These are phyloP conservation scores for Amborella trichopoda DNA, from an alignment of 164 flowering plant genomes.

Conservation along the genomic window DNA sequence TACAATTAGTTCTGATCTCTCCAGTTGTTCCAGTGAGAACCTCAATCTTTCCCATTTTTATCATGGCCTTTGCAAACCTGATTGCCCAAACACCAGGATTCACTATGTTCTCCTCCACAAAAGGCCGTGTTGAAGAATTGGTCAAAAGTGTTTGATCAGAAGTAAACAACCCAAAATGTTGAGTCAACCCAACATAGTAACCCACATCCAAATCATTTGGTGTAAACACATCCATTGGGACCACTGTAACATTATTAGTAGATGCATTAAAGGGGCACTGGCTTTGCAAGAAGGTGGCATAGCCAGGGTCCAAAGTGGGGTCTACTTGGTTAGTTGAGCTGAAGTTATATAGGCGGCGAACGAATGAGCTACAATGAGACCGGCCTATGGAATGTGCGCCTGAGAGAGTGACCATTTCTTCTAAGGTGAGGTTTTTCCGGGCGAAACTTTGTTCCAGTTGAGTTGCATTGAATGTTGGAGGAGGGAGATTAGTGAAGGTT, in stretches of 20 bases:
- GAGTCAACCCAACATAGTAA: constrained; percentile 5
- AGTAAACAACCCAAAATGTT: constrained; percentile 9
- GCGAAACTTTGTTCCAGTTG: neutral
- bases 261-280: constrained; percentile 3
- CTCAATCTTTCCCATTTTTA: constrained; percentile 7
- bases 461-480: constrained; percentile 3
- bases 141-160: constrained; percentile 14
- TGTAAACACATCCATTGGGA: constrained; percentile 5
- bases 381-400: constrained; percentile 5
- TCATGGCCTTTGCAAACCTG: constrained; percentile 8
- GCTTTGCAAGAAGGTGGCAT: constrained; percentile 5
- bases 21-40: constrained; percentile 4
- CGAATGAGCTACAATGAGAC: constrained; percentile 3
- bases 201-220: constrained; percentile 9
- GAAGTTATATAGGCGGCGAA: constrained; percentile 2
- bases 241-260: neutral
- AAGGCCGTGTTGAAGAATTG: too few species aligned
- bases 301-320: constrained; percentile 1
- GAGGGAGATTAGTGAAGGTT: neutral
- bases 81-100: too few species aligned
- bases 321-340: neutral
- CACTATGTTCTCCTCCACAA: too few species aligned
- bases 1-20: constrained; percentile 7
- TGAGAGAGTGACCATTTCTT: constrained; percentile 2
- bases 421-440: constrained; percentile 1